Evolutionary conservation across 768 basidiomycete species (phyloP).

Genomic region (Roridomyces roridus): DNA sequence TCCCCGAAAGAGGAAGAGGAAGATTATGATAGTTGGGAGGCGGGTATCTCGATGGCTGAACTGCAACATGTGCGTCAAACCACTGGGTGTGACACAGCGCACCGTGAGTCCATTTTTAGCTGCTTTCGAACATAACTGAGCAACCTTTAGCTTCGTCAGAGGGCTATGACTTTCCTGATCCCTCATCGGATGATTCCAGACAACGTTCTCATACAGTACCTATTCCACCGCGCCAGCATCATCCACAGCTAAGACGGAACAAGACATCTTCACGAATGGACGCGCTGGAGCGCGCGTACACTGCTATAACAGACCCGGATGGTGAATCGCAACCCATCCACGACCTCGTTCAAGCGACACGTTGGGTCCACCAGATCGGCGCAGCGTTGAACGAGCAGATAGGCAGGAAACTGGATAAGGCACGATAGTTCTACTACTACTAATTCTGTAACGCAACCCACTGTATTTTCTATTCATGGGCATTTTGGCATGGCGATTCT

Average conservation of each 20-base stretch:
- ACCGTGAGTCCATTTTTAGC: slow-evolving; percentile 1
- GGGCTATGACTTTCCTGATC: background rate
- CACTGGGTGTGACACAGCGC: slow-evolving; percentile 4
- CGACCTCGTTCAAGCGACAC: slow-evolving; percentile 54
- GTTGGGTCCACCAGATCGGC: slow-evolving; percentile 52
- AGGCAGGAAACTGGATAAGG: slow-evolving; percentile 37
- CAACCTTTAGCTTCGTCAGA: too few relatives aligned
- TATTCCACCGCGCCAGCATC: slow-evolving; percentile 8
- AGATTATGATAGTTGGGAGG: slow-evolving; percentile 39
- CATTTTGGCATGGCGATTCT: too few relatives aligned
- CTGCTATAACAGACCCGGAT: slow-evolving; percentile 39
- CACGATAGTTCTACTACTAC: background rate
- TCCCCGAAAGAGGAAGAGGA: slow-evolving; percentile 16
- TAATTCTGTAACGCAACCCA: too few relatives aligned
- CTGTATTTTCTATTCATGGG: too few relatives aligned
- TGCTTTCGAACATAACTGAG: too few relatives aligned
- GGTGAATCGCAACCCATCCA: slow-evolving; percentile 55
- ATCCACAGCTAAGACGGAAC: slow-evolving; percentile 37
- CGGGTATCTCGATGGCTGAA: slow-evolving; percentile 23
- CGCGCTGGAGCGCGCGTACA: slow-evolving; percentile 49
- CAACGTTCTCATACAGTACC: slow-evolving; percentile 16
- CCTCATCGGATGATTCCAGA: background rate
- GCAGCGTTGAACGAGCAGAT: slow-evolving; percentile 53
- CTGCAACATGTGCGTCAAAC: slow-evolving; percentile 13
- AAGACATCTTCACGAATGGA: slow-evolving; percentile 51